Conservation (phyloP, 768 basidiomycete genomes). For the Chiua virens region DNA sequence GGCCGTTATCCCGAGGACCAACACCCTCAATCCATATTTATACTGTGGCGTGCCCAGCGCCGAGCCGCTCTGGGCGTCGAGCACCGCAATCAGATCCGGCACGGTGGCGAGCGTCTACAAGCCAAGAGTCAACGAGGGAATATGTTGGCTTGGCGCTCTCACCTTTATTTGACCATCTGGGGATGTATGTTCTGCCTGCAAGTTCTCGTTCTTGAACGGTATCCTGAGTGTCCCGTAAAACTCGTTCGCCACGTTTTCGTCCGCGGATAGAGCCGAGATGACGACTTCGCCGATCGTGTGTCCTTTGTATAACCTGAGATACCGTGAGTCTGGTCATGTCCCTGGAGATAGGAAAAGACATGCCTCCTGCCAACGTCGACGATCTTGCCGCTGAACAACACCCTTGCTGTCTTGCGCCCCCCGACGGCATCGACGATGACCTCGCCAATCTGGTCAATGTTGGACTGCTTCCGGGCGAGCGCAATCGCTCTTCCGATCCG, state of each 20-base stretch:
- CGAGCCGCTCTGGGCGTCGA: conserved; percentile 61
- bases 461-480: conserved; percentile 47
- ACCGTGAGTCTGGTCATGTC: neutral
- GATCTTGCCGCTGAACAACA: conserved; percentile 61
- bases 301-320: conserved; percentile 34
- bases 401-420: conserved; percentile 35
- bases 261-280: conserved; percentile 28
- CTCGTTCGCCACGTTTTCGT: conserved; percentile 30
- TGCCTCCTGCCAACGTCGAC: conserved; percentile 44
- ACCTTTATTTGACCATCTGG: conserved; percentile 29
- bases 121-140: neutral
- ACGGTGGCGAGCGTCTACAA: conserved; percentile 52
- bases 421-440: conserved; percentile 39
- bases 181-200: conserved; percentile 45
- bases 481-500: conserved; percentile 59
- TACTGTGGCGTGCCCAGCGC: conserved; percentile 66
- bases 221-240: conserved; percentile 40
- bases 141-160: neutral
- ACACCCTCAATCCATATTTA: conserved; percentile 58
- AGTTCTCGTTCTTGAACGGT: conserved; percentile 65
- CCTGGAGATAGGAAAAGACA: neutral
- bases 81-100: conserved; percentile 63
- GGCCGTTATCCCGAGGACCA: conserved; percentile 47
- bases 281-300: conserved; percentile 41
- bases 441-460: conserved; percentile 37